These are phyloP conservation scores for Senecio squalidus DNA, from an alignment of 140 eudicot species.

Conservation along the genomic window DNA sequence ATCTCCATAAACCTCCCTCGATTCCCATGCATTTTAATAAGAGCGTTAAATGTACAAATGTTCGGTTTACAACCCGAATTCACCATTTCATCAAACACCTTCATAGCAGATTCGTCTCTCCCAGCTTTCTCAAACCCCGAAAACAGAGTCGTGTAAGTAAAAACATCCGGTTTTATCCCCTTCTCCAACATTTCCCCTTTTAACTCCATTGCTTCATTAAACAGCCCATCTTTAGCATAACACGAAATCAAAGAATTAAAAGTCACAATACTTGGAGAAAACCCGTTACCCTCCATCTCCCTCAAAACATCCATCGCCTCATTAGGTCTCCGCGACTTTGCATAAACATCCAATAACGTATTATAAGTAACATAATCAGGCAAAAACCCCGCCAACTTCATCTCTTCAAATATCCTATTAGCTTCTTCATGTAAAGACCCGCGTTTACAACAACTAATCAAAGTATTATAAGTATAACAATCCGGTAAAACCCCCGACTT, in stretches of 20 bases:
- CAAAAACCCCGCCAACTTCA: conserved; percentile 56
- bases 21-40: conserved; percentile 81
- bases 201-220: conserved; percentile 75
- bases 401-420: conserved; percentile 63
- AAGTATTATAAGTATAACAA: conserved; percentile 79
- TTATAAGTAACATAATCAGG: conserved; percentile 89
- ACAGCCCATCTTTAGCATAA: conserved; percentile 69
- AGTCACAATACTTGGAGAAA: conserved; percentile 70
- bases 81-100: conserved; percentile 70
- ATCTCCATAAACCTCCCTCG: conserved; percentile 67
- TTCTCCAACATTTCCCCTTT: conserved; percentile 56
- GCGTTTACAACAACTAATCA: conserved; percentile 82
- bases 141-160: conserved; percentile 75
- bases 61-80: conserved; percentile 76
- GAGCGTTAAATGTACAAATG: conserved; percentile 77
- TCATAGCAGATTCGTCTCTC: conserved; percentile 76
- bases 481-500: conserved; percentile 53
- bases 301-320: conserved; percentile 80
- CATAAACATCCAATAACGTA: conserved; percentile 82
- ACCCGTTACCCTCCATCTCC: conserved; percentile 74
- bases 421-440: conserved; percentile 84
- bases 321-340: conserved; percentile 65
- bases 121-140: conserved; percentile 95
- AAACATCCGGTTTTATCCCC: conserved; percentile 84
- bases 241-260: conserved; percentile 86